Percentiles rank a stretch among this genome's conserved stretches.
Evolutionary conservation across 371 early-diverging fungal genomes (phyloP).

Genomic region (Umbelopsis sp.): DNA sequence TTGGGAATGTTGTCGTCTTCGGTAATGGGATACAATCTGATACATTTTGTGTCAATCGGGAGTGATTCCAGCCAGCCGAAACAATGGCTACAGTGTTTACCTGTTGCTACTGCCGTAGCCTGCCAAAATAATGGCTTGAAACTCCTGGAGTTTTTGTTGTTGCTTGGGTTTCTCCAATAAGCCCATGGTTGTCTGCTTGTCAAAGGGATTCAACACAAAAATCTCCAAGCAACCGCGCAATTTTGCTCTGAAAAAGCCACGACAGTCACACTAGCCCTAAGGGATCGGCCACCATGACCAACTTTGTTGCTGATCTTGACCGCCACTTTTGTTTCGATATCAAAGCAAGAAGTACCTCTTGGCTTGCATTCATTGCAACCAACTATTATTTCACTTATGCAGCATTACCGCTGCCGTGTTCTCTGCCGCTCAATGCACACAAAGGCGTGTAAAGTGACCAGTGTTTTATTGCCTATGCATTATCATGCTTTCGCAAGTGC

Average conservation of each 20-base stretch:
- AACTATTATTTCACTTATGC: no score
- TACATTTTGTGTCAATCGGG: background rate
- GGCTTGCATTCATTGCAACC: no score
- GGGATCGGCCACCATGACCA: background rate
- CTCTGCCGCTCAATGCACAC: no score
- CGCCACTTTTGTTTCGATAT: no score
- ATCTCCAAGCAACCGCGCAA: background rate
- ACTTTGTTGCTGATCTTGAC: background rate
- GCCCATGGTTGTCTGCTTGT: conserved; percentile 8
- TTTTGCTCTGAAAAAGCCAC: conserved; percentile 10
- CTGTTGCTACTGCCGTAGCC: conserved; percentile 75
- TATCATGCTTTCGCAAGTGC: no score
- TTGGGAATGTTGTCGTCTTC: conserved; percentile 86
- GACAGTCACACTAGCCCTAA: background rate
- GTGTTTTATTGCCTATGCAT: no score
- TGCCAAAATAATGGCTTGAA: conserved; percentile 81
- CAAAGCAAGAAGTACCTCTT: no score
- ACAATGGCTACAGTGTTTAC: conserved; percentile 30
- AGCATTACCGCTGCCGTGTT: no score
- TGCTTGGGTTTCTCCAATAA: conserved; percentile 52
- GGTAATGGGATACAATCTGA: conserved; percentile 79
- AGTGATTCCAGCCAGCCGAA: no score
- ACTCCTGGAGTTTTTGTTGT: conserved; percentile 51
- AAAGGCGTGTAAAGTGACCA: no score
- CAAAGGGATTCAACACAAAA: background rate